Conservation (phyloP, 257 asterid species). For the Scutellaria galericulata region DNA sequence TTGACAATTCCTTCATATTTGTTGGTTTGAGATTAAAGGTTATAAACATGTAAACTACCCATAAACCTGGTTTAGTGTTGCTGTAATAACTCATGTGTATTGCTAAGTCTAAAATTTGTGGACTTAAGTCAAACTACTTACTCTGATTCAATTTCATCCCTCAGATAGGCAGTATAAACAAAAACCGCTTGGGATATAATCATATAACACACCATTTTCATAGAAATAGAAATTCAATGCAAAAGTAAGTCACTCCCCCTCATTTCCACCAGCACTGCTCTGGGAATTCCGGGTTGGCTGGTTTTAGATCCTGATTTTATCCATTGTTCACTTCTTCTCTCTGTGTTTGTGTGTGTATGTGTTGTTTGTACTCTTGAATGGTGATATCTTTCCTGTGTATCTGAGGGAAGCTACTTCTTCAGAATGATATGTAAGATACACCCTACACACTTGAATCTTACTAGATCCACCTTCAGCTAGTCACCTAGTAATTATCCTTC, state of each 20-base stretch:
- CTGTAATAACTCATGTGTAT: not conserved
- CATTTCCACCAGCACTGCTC: not conserved
- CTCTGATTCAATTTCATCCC: not conserved
- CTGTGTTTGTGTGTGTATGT: not conserved
- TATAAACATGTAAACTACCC: not conserved
- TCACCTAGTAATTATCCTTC: slow-evolving; percentile 18
- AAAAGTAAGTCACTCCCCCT: not conserved
- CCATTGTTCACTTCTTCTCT: not conserved
- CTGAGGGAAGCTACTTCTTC: not conserved
- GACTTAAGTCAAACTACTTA: not conserved
- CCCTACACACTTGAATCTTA: not conserved
- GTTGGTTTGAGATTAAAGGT: not conserved
- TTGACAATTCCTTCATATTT: not conserved
- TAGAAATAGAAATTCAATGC: not conserved
- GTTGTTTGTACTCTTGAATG: not conserved
- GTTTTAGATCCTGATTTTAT: not conserved
- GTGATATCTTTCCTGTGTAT: not conserved
- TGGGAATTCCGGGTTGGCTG: not conserved
- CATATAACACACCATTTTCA: not conserved
- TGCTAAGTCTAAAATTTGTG: not conserved
- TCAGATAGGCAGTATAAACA: not conserved
- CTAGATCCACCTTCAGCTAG: slow-evolving; percentile 23
- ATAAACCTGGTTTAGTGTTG: slow-evolving; percentile 3
- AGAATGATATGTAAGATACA: not conserved
- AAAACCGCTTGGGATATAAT: not conserved